A percentile compares a stretch with the other conserved stretches of the same genome.
Evolutionary conservation across 176 grass and related monocot genomes (phyloP).

Genomic region (Oryza glumipatula): DNA sequence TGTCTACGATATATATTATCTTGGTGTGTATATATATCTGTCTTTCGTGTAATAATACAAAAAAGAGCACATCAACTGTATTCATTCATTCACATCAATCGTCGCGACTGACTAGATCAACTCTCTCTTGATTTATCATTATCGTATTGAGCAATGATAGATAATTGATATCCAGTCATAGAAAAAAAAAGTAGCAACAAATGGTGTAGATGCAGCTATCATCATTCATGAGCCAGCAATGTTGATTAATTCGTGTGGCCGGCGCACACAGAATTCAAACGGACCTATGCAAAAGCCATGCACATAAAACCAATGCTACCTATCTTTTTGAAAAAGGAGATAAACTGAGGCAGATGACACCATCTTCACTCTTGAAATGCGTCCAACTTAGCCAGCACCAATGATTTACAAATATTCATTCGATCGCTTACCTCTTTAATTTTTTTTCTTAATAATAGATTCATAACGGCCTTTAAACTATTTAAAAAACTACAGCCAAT

Average conservation of each 20-base stretch:
- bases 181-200: background rate
- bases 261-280: background rate
- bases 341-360: background rate
- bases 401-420: background rate
- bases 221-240: constrained; percentile 7
- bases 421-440: too few relatives aligned
- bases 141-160: background rate
- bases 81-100: background rate
- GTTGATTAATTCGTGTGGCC: constrained; percentile 12
- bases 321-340: background rate
- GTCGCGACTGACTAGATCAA: background rate
- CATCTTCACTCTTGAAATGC: background rate
- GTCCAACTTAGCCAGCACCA: background rate
- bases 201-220: background rate
- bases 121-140: background rate
- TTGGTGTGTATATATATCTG: too few relatives aligned
- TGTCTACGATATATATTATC: too few relatives aligned
- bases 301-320: background rate
- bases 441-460: too few relatives aligned
- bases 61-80: background rate
- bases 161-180: background rate
- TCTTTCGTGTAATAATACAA: too few relatives aligned
- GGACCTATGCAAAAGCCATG: too few relatives aligned
- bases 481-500: too few relatives aligned
- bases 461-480: too few relatives aligned